phyloP scores from a whole-genome alignment of 352 stramenopile species.

The Globisporangium camurandrum region DNA sequence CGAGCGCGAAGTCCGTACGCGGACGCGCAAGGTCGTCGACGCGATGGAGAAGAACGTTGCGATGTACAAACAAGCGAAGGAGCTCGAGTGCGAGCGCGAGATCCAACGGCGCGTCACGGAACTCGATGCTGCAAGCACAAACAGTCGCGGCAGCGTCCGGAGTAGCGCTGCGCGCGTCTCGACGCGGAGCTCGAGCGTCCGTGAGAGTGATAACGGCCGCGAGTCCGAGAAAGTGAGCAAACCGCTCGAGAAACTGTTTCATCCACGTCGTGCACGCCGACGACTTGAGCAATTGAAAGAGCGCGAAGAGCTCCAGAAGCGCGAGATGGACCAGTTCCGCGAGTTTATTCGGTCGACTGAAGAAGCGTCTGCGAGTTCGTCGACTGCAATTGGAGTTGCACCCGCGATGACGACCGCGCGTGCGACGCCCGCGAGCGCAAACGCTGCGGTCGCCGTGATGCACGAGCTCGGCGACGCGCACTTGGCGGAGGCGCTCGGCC shows the following conservation, averaged over 20 bases:
- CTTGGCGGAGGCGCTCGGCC: conserved; percentile 41
- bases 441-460: conserved; percentile 22
- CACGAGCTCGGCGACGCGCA: conserved; percentile 40
- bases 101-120: conserved; percentile 64
- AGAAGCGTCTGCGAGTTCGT: conserved; percentile 22
- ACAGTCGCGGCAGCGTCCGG: background rate
- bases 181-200: conserved; percentile 18
- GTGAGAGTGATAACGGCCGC: conserved; percentile 25
- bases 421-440: conserved; percentile 9
- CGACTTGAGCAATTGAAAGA: conserved; percentile 58
- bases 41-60: conserved; percentile 81
- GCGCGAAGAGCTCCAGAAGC: conserved; percentile 66
- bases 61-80: conserved; percentile 82
- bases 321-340: conserved; percentile 85
- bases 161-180: conserved; percentile 8
- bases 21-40: conserved; percentile 59
- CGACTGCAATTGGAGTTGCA: too few species aligned
- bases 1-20: conserved; percentile 56
- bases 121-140: conserved; percentile 22
- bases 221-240: conserved; percentile 34
- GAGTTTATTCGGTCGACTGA: conserved; percentile 75
- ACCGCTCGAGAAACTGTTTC: conserved; percentile 69
- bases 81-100: conserved; percentile 72
- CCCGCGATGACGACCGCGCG: conserved; percentile 7
- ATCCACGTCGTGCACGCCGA: conserved; percentile 57